phyloP scores from a whole-genome alignment of 1,284 basidiomycete genomes.

The Cryptococcus sp. region DNA sequence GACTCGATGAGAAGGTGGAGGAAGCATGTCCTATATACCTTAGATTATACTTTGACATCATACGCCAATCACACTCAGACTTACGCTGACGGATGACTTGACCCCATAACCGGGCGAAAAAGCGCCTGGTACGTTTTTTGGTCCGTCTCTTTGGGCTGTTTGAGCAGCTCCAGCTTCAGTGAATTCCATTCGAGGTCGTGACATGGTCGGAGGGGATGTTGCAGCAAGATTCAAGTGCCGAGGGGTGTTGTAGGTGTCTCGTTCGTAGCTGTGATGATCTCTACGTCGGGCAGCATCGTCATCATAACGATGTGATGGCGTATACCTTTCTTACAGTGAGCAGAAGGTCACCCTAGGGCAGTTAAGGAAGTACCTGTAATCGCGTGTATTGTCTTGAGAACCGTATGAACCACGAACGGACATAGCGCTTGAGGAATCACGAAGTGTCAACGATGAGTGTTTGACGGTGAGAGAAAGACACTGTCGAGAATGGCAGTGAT shows the following conservation, averaged over 20 bases:
- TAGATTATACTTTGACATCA: not conserved
- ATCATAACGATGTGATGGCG: not conserved
- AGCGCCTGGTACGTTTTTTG: not conserved
- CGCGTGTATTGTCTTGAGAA: too few species aligned
- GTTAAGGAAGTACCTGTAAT: not conserved
- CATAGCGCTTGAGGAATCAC: too few species aligned
- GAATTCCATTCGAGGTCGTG: not conserved
- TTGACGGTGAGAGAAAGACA: not conserved
- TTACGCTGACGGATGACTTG: not conserved
- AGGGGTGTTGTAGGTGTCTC: too few species aligned
- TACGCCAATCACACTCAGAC: not conserved
- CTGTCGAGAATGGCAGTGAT: not conserved
- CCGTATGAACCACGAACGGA: too few species aligned
- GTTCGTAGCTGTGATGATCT: not conserved
- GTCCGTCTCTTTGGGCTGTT: not conserved
- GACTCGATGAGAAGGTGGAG: constrained; percentile 19
- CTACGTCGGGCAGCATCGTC: not conserved
- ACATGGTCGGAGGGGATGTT: not conserved
- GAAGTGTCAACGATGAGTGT: not conserved
- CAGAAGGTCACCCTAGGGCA: not conserved
- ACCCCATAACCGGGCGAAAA: constrained; percentile 3
- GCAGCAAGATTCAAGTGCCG: too few species aligned
- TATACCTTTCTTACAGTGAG: not conserved
- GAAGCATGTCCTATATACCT: constrained; percentile 8
- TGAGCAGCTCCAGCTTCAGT: not conserved